Conservation (phyloP, 805 yeast genomes). For the Zygoascus bituminiphila region DNA sequence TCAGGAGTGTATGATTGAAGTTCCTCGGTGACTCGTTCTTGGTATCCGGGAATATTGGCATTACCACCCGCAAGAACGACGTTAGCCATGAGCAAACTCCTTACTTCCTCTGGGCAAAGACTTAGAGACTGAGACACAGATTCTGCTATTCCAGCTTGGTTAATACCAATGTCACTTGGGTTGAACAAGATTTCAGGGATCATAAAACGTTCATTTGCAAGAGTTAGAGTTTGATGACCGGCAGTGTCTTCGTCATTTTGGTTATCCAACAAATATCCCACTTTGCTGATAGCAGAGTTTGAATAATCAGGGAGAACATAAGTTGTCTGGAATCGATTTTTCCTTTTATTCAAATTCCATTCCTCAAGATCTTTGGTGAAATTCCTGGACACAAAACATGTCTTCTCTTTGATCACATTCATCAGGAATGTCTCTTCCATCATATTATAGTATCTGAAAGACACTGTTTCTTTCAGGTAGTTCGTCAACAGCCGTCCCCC, state of each 20-base stretch:
- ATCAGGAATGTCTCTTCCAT: slow-evolving; percentile 83
- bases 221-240: slow-evolving; percentile 49
- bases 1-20: slow-evolving; percentile 29
- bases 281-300: slow-evolving; percentile 43
- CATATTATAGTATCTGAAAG: slow-evolving; percentile 88
- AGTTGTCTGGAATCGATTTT: slow-evolving; percentile 40
- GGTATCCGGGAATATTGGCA: slow-evolving; percentile 59
- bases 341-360: slow-evolving; percentile 21
- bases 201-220: slow-evolving; percentile 79
- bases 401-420: slow-evolving; percentile 73
- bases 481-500: slow-evolving; percentile 87
- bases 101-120: slow-evolving; percentile 60
- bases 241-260: slow-evolving; percentile 21
- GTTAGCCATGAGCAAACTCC: slow-evolving; percentile 70
- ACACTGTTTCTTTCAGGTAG: slow-evolving; percentile 69
- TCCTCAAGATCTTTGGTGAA: slow-evolving; percentile 41
- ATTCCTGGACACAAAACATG: slow-evolving; percentile 60
- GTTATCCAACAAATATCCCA: slow-evolving; percentile 48
- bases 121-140: slow-evolving; percentile 60
- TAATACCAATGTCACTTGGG: slow-evolving; percentile 72
- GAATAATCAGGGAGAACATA: slow-evolving; percentile 86
- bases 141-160: slow-evolving; percentile 70
- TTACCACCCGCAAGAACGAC: slow-evolving; percentile 80
- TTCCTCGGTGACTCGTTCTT: slow-evolving; percentile 42
- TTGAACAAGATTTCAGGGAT: slow-evolving; percentile 82